phyloP scores from a whole-genome alignment of 129 eudicot species.

The Mikania micrantha region DNA sequence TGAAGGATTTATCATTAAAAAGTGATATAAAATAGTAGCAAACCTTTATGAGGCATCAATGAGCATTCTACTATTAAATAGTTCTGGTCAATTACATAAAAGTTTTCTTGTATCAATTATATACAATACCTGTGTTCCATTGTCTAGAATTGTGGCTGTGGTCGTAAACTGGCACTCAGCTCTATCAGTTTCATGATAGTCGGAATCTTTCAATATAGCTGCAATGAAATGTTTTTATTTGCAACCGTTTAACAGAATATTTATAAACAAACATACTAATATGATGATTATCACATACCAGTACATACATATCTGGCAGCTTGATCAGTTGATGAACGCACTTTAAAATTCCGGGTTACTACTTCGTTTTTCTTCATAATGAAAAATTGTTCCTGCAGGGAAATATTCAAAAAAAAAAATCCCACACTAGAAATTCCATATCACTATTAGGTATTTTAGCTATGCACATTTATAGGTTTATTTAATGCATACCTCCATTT shows the following conservation, averaged over 20 bases:
- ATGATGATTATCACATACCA: constrained; percentile 33
- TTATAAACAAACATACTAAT: neutral
- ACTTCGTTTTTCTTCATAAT: constrained; percentile 74
- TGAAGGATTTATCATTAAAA: neutral
- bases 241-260: neutral
- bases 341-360: constrained; percentile 46
- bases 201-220: constrained; percentile 91
- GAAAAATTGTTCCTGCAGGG: constrained; percentile 69
- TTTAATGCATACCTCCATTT: constrained; percentile 64
- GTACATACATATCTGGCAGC: constrained; percentile 72
- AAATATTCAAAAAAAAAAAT: neutral
- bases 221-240: constrained; percentile 29
- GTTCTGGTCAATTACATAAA: neutral
- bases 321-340: constrained; percentile 73
- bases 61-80: neutral
- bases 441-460: neutral
- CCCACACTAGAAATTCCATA: neutral
- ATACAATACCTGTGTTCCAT: constrained; percentile 76
- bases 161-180: constrained; percentile 95
- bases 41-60: neutral
- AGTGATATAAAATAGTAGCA: neutral
- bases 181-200: constrained; percentile 74
- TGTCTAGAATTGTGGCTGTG: constrained; percentile 76
- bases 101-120: neutral
- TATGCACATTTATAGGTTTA: too few species aligned